phyloP scores from a whole-genome alignment of 169 alveolate species.

The Eimeria praecox region DNA sequence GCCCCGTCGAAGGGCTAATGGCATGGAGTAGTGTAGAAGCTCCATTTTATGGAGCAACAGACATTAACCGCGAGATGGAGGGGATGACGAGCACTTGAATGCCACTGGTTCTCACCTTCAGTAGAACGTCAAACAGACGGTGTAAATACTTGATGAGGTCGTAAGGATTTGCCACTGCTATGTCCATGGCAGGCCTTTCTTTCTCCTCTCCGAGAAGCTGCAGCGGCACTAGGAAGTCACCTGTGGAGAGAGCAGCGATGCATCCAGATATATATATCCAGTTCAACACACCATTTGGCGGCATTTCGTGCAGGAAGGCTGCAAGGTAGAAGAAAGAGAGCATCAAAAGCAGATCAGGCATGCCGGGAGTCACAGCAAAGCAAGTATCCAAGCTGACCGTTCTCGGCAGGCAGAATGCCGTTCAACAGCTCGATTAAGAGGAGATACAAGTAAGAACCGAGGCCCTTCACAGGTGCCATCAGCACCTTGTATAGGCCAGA shows the following conservation, averaged over 20 bases:
- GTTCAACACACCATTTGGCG: too few relatives aligned
- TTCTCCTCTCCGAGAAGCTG: not conserved
- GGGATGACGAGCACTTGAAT: not conserved
- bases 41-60: not conserved
- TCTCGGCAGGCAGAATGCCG: slow-evolving; percentile 63
- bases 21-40: not conserved
- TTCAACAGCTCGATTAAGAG: slow-evolving; percentile 54
- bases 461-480: slow-evolving; percentile 68
- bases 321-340: not conserved
- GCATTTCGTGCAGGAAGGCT: not conserved
- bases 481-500: slow-evolving; percentile 66
- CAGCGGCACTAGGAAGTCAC: slow-evolving; percentile 73
- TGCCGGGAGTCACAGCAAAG: not conserved
- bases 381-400: slow-evolving; percentile 24
- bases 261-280: not conserved
- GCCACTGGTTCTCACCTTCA: slow-evolving; percentile 12
- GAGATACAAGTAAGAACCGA: slow-evolving; percentile 65
- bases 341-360: not conserved
- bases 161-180: slow-evolving; percentile 56
- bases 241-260: slow-evolving; percentile 8
- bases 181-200: slow-evolving; percentile 24
- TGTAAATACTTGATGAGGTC: slow-evolving; percentile 60
- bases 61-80: not conserved
- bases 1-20: not conserved
- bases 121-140: slow-evolving; percentile 38